These are phyloP conservation scores for Yamadazyma takamatsuzukensis DNA, from an alignment of 805 yeast genomes.

Conservation along the genomic window DNA sequence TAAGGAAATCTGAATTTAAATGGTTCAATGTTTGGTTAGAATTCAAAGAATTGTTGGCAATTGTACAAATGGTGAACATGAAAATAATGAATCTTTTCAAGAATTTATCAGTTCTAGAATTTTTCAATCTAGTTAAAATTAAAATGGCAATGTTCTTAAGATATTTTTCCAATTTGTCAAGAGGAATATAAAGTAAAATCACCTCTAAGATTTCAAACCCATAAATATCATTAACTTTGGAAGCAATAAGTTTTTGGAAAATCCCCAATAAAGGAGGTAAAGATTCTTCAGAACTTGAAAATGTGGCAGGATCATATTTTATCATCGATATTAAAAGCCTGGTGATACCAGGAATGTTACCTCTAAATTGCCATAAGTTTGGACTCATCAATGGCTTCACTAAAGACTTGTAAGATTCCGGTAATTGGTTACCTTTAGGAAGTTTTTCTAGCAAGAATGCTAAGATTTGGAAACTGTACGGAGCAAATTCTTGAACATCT, in stretches of 20 bases:
- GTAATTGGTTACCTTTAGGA: slow-evolving; percentile 46
- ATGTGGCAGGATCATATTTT: slow-evolving; percentile 40
- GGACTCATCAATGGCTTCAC: slow-evolving; percentile 85
- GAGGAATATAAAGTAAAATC: slow-evolving; percentile 57
- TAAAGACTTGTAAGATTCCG: slow-evolving; percentile 60
- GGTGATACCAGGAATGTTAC: slow-evolving; percentile 91
- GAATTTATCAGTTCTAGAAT: slow-evolving; percentile 76
- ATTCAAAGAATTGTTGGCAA: slow-evolving; percentile 23
- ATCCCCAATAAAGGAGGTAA: slow-evolving; percentile 87
- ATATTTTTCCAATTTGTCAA: slow-evolving; percentile 47
- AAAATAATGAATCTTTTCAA: slow-evolving; percentile 69
- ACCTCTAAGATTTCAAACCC: slow-evolving; percentile 84
- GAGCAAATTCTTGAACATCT: slow-evolving; percentile 92
- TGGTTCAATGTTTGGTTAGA: slow-evolving; percentile 1
- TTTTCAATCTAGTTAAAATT: slow-evolving; percentile 75
- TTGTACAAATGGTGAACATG: slow-evolving; percentile 41
- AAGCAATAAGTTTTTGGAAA: slow-evolving; percentile 89
- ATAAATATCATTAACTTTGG: slow-evolving; percentile 71
- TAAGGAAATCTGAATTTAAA: slow-evolving; percentile 47
- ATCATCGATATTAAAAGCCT: slow-evolving; percentile 71
- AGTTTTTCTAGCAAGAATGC: slow-evolving; percentile 68
- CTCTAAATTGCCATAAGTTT: slow-evolving; percentile 87
- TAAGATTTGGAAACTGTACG: slow-evolving; percentile 88
- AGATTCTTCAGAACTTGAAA: slow-evolving; percentile 29
- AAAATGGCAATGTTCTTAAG: slow-evolving; percentile 72